Evolutionary conservation across 2,329 filamentous ascomycete species (phyloP).

Genomic region (Penicillium vulpinum): DNA sequence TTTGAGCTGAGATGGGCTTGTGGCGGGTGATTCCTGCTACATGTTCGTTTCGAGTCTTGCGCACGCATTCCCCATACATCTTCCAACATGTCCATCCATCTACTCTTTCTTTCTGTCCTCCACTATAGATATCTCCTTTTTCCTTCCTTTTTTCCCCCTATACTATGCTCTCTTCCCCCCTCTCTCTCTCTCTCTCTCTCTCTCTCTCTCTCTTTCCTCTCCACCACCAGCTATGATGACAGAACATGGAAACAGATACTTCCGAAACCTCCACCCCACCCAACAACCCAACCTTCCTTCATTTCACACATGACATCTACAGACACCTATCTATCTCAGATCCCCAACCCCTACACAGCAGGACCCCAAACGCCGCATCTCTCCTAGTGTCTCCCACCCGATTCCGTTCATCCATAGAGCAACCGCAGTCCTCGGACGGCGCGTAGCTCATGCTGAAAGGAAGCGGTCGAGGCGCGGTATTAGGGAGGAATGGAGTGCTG

Average conservation of each 20-base stretch:
- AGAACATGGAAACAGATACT: conserved; percentile 45
- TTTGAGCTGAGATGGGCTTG: conserved; percentile 28
- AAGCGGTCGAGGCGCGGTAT: neutral
- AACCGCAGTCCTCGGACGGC: conserved; percentile 26
- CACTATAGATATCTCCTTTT: neutral
- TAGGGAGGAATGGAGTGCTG: neutral
- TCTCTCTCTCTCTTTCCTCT: neutral
- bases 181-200: neutral
- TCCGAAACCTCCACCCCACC: conserved; percentile 33
- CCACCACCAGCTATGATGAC: conserved; percentile 41
- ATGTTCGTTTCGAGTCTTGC: neutral
- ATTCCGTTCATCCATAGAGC: conserved; percentile 13
- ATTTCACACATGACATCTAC: neutral
- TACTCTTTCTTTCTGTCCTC: neutral
- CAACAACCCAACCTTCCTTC: neutral
- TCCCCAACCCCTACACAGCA: neutral
- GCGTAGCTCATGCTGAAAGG: conserved; percentile 14
- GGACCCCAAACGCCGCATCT: neutral
- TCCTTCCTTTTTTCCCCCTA: neutral
- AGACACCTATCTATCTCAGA: neutral
- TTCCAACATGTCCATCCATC: neutral
- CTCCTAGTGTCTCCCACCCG: neutral
- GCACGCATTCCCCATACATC: neutral
- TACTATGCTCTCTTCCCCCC: neutral
- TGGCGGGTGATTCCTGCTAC: neutral